A percentile compares a stretch with the other conserved stretches of the same genome.
Evolutionary conservation across 805 yeast species (phyloP).

Genomic region (Komagataella mondaviorum): DNA sequence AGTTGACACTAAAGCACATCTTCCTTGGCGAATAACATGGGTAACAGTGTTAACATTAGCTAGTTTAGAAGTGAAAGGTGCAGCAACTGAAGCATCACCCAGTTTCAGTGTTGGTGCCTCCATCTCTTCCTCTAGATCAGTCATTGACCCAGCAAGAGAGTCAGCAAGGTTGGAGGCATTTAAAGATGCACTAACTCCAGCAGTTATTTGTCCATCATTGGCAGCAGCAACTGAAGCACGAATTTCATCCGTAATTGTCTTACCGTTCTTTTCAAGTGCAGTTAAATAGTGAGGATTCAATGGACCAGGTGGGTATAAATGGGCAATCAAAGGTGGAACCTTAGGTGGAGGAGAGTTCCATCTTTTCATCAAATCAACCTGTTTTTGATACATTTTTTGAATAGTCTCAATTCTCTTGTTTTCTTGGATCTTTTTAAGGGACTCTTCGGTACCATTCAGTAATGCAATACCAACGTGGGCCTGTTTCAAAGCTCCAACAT

Average conservation of each 20-base stretch:
- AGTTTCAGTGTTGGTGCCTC: constrained; percentile 90
- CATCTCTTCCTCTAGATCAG: constrained; percentile 38
- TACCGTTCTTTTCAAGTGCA: constrained; percentile 79
- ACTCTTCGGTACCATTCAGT: constrained; percentile 91
- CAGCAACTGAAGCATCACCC: constrained; percentile 99
- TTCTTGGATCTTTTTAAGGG: constrained; percentile 81
- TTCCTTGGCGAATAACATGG: constrained; percentile 91
- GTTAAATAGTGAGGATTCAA: constrained; percentile 75
- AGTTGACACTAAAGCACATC: constrained; percentile 94
- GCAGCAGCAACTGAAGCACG: constrained; percentile 44
- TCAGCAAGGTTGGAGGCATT: constrained; percentile 37
- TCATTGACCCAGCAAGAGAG: constrained; percentile 40
- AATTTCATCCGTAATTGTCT: constrained; percentile 64
- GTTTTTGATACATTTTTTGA: constrained; percentile 68
- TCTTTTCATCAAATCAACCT: constrained; percentile 58
- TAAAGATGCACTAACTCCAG: constrained; percentile 22
- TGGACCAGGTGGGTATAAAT: constrained; percentile 93
- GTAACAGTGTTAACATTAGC: constrained; percentile 88
- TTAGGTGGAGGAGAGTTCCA: constrained; percentile 83
- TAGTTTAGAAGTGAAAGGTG: constrained; percentile 93
- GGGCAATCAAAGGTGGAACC: constrained; percentile 81
- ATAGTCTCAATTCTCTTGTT: constrained; percentile 53
- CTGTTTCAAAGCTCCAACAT: constrained; percentile 97
- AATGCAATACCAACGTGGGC: constrained; percentile 98
- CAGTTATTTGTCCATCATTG: constrained; percentile 12